Conservation (phyloP, 805 yeast genomes). For the Ogataea trehalophila region DNA sequence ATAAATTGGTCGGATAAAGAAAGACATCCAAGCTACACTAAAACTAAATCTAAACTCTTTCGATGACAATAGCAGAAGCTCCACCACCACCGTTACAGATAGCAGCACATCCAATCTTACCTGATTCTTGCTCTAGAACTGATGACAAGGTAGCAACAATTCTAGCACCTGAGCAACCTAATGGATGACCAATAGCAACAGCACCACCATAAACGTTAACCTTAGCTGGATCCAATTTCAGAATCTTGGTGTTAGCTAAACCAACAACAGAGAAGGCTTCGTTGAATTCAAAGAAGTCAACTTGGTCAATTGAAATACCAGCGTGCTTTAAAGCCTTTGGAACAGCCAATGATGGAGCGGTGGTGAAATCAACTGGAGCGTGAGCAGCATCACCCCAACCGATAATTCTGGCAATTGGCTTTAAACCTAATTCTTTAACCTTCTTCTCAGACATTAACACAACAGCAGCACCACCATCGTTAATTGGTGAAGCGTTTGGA, state of each 20-base stretch:
- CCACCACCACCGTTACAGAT: conserved; percentile 99
- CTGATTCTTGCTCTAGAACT: conserved; percentile 78
- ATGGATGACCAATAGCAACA: conserved; percentile 91
- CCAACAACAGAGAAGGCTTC: conserved; percentile 99
- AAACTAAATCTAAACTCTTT: conserved; percentile 40
- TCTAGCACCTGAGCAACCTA: conserved; percentile 96
- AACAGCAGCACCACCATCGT: conserved; percentile 98
- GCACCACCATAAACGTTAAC: conserved; percentile 94
- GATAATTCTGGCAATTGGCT: conserved; percentile 80
- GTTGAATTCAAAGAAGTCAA: conserved; percentile 92
- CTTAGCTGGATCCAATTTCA: conserved; percentile 57
- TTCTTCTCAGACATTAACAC: conserved; percentile 80
- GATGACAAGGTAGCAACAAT: conserved; percentile 80
- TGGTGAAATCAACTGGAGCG: conserved; percentile 90
- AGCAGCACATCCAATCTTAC: conserved; percentile 90
- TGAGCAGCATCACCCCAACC: conserved; percentile 99
- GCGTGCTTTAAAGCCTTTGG: conserved; percentile 96
- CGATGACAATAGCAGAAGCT: conserved; percentile 88
- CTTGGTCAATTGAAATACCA: conserved; percentile 52
- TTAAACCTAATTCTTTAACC: conserved; percentile 78
- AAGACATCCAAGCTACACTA: neutral
- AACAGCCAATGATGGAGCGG: conserved; percentile 91
- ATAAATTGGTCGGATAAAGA: neutral
- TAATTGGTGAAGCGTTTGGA: conserved; percentile 92
- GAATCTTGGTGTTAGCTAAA: conserved; percentile 74